These are phyloP conservation scores for Xylariales sp. DNA, from an alignment of 2,329 filamentous ascomycete species.

Conservation along the genomic window DNA sequence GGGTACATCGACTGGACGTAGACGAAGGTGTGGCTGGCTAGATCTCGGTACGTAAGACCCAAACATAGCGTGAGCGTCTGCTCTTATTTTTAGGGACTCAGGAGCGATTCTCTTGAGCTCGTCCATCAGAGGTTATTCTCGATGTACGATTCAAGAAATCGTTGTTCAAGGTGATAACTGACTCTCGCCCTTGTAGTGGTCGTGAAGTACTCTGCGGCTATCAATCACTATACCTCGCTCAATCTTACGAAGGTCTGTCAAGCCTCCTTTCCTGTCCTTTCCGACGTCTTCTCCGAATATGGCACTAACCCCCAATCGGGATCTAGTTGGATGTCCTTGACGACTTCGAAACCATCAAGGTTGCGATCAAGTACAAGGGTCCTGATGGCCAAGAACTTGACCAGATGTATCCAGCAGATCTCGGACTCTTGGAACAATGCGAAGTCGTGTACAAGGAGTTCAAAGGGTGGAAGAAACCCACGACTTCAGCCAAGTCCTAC, in stretches of 20 bases:
- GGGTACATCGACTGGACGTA: conserved; percentile 38
- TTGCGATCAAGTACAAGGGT: conserved; percentile 69
- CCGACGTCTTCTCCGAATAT: too few species aligned
- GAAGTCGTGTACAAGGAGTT: conserved; percentile 66
- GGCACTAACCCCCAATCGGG: too few species aligned
- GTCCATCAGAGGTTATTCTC: too few species aligned
- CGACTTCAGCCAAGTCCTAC: conserved; percentile 54
- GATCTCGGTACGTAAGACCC: too few species aligned
- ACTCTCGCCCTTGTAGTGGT: conserved; percentile 60
- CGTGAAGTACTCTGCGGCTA: conserved; percentile 56
- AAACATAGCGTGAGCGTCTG: too few species aligned
- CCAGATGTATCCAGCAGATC: conserved; percentile 63
- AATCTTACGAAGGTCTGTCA: conserved; percentile 48
- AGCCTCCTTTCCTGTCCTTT: not conserved
- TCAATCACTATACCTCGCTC: conserved; percentile 63
- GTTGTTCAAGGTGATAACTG: too few species aligned
- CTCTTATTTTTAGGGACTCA: too few species aligned
- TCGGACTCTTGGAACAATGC: conserved; percentile 50
- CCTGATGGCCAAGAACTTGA: conserved; percentile 43
- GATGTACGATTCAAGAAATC: too few species aligned
- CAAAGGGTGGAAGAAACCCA: conserved; percentile 64
- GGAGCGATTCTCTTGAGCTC: too few species aligned
- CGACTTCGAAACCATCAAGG: conserved; percentile 68
- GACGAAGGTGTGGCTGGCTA: conserved; percentile 50
- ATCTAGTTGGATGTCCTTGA: conserved; percentile 64